Conservation (phyloP, 257 asterid genomes). For the Solanum virginianum region DNA sequence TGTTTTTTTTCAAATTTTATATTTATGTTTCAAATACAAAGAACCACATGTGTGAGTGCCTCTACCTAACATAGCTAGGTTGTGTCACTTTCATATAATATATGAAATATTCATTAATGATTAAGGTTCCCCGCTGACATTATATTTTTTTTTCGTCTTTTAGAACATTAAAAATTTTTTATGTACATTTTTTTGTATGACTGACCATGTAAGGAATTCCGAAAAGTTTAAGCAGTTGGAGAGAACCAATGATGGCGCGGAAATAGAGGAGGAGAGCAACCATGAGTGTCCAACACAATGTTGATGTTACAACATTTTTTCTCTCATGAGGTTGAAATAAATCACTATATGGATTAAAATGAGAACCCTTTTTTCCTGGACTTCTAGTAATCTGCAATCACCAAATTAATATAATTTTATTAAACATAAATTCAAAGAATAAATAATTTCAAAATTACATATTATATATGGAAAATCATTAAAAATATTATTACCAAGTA, state of each 20-base stretch:
- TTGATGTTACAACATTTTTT: conserved; percentile 39
- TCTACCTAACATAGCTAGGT: background rate
- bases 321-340: conserved; percentile 60
- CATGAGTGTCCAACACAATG: conserved; percentile 67
- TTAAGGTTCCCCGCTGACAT: background rate
- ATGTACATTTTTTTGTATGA: background rate
- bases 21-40: background rate
- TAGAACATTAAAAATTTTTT: background rate
- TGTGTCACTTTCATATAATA: background rate
- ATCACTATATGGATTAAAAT: conserved; percentile 64
- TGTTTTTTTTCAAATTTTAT: background rate
- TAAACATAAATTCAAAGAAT: background rate
- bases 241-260: conserved; percentile 27
- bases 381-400: conserved; percentile 53
- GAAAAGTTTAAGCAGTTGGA: conserved; percentile 41
- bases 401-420: background rate
- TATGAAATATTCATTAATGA: background rate
- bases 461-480: no score
- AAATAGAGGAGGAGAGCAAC: conserved; percentile 25
- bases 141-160: no score
- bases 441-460: background rate
- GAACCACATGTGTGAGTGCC: background rate
- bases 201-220: conserved; percentile 67
- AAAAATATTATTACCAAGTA: conserved; percentile 18
- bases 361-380: conserved; percentile 92